Evolutionary conservation across 2,329 filamentous ascomycete species (phyloP), one percentile per base, ranked within the genome.

Genomic region (Esteya vermicola): DNA sequence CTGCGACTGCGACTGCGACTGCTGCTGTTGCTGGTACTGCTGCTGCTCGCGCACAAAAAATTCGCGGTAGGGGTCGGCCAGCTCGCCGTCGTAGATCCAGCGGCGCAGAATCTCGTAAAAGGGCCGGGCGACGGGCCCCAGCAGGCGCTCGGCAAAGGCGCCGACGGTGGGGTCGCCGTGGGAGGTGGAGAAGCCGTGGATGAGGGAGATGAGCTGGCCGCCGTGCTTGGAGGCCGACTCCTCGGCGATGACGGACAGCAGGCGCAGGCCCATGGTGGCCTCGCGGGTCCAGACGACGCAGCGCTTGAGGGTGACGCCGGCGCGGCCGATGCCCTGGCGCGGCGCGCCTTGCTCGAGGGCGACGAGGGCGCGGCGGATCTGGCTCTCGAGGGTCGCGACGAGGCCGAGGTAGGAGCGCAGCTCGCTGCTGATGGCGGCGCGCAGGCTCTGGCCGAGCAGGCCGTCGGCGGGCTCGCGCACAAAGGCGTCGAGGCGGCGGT

Each of bases 31-130:
- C n/a, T n/a, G n/a, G n/a, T n/a, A n/a, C n/a, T n/a, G n/a, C n/a
- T n/a, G 73, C 50, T 89, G 85, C 56, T 95, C 85, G 18, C 78
- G 78, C 18, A 98, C 88, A 52, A 98, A 96, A 60, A 98, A 98
- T 54, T 98, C 91, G 41, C 78, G 71, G 52, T 88, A 95, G 0
- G 93, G 91, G 58, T 98, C 91, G n/a, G 85, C 86, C 13, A 98
- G 70, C 63, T 98, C 93, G 45, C 91, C 91, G 52, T 98, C 89
- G 54, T 98, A 98, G 38, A 98, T 94, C 91, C 91, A 98, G 51
- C 85, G 82, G 40, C 86, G 78, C 40, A 98, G 67, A 65, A 98
- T 95, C 52, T 93, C 85, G 57, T 98, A 98, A 55, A 98, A 98
- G 0, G 93, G 93, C 14, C 83, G 72, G 2, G 91, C 95, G 40